Evolutionary conservation across 768 basidiomycete genomes (phyloP).

Genomic region (Epithele typhae): DNA sequence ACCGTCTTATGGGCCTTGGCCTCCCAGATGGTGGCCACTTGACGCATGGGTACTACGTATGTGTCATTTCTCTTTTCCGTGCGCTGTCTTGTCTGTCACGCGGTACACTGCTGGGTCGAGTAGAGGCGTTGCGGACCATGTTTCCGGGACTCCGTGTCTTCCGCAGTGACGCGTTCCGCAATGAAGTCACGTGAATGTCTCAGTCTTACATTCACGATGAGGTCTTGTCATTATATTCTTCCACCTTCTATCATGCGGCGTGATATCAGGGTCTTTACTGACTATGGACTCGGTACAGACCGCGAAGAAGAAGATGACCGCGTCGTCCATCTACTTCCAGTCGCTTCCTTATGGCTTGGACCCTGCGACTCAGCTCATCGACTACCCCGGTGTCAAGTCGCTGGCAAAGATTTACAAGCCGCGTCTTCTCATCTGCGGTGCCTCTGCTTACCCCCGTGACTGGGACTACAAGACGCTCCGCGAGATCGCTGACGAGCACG

Average conservation of each 20-base stretch:
- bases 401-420: conserved; percentile 97
- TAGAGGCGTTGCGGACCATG: too few relatives aligned
- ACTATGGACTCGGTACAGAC: conserved; percentile 48
- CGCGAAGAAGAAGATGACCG: conserved; percentile 99
- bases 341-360: conserved; percentile 90
- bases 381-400: conserved; percentile 74
- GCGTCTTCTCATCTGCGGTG: conserved; percentile 92
- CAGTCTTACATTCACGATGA: too few relatives aligned
- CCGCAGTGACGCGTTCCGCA: too few relatives aligned
- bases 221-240: too few relatives aligned
- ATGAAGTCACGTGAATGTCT: too few relatives aligned
- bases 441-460: conserved; percentile 96
- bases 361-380: conserved; percentile 81
- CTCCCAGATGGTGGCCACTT: conserved; percentile 97
- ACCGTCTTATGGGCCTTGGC: conserved; percentile 98
- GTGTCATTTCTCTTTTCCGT: too few relatives aligned
- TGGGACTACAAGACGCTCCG: conserved; percentile 91
- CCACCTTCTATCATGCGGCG: too few relatives aligned
- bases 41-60: conserved; percentile 94
- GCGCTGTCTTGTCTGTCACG: too few relatives aligned
- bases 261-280: too few relatives aligned
- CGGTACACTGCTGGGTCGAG: too few relatives aligned
- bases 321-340: conserved; percentile 99
- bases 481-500: conserved; percentile 79
- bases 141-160: too few relatives aligned